Conservation (phyloP, 1,139 yeast species). For the Hyphopichia khmerensis region DNA sequence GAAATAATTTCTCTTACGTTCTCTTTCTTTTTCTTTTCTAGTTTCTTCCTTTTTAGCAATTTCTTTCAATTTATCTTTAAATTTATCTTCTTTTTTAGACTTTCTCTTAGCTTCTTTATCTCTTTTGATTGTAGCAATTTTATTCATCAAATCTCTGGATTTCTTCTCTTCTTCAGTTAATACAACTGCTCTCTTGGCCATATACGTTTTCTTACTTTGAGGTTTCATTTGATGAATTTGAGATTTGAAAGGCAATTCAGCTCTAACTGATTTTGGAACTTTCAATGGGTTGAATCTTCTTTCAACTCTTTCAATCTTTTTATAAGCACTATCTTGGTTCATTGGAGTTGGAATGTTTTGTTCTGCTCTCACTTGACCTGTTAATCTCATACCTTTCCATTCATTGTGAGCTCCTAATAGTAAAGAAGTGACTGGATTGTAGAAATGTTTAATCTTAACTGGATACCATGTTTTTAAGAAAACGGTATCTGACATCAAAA, state of each 20-base stretch:
- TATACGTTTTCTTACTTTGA: conserved; percentile 76
- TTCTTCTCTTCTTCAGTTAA: conserved; percentile 91
- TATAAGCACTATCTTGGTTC: conserved; percentile 65
- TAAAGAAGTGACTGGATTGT: conserved; percentile 94
- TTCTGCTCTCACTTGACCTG: conserved; percentile 90
- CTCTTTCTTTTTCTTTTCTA: conserved; percentile 73
- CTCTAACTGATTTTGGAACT: conserved; percentile 78
- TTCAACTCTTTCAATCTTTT: conserved; percentile 81
- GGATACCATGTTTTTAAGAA: conserved; percentile 97
- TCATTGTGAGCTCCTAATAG: conserved; percentile 70
- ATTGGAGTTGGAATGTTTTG: conserved; percentile 65
- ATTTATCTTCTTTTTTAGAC: conserved; percentile 74
- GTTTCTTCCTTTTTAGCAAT: conserved; percentile 71
- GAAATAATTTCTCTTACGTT: conserved; percentile 85
- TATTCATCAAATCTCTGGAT: conserved; percentile 86
- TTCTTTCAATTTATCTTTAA: conserved; percentile 71
- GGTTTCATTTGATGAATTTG: conserved; percentile 89
- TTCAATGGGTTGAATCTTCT: conserved; percentile 83
- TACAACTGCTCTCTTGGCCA: conserved; percentile 92
- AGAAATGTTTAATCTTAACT: conserved; percentile 82
- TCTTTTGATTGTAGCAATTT: conserved; percentile 78
- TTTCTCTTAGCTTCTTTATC: conserved; percentile 82
- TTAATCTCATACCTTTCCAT: conserved; percentile 96
- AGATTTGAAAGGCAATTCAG: conserved; percentile 84
- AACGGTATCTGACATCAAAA: conserved; percentile 84